Conservation (phyloP, 1,284 basidiomycete species). For the Rhizoctonia solani region DNA sequence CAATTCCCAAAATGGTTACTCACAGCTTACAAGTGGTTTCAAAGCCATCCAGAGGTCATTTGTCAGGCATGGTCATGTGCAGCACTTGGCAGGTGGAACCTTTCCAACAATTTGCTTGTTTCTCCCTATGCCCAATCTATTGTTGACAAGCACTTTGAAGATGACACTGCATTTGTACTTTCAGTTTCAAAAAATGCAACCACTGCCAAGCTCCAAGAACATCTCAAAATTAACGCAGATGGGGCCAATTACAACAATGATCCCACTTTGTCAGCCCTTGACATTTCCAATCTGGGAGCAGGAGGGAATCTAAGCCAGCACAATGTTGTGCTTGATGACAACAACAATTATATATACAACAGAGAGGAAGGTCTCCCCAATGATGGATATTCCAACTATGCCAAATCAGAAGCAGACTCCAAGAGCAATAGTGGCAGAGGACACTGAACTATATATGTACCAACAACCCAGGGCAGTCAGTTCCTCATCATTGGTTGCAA, state of each 20-base stretch:
- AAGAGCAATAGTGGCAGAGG: too few relatives aligned
- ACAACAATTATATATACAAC: neutral
- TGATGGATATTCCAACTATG: too few relatives aligned
- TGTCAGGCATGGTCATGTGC: neutral
- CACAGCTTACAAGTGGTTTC: neutral
- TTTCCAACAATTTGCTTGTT: constrained; percentile 2
- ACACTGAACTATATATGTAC: too few relatives aligned
- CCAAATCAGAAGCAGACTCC: too few relatives aligned
- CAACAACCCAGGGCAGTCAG: too few relatives aligned
- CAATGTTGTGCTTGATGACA: neutral
- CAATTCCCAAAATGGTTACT: neutral
- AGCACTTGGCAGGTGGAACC: neutral
- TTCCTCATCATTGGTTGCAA: too few relatives aligned
- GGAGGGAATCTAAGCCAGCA: too few relatives aligned
- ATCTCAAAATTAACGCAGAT: neutral
- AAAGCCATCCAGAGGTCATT: neutral
- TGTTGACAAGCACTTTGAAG: neutral
- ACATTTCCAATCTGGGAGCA: neutral
- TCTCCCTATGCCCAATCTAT: neutral
- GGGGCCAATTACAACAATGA: neutral
- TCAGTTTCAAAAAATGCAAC: neutral
- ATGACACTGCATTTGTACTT: neutral
- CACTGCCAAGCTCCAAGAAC: neutral
- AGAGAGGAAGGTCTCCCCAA: too few relatives aligned
- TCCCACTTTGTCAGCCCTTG: neutral